Base-by-base conservation (phyloP, 306 rosid genomes). In the Pterocarpus santalinus region DNA sequence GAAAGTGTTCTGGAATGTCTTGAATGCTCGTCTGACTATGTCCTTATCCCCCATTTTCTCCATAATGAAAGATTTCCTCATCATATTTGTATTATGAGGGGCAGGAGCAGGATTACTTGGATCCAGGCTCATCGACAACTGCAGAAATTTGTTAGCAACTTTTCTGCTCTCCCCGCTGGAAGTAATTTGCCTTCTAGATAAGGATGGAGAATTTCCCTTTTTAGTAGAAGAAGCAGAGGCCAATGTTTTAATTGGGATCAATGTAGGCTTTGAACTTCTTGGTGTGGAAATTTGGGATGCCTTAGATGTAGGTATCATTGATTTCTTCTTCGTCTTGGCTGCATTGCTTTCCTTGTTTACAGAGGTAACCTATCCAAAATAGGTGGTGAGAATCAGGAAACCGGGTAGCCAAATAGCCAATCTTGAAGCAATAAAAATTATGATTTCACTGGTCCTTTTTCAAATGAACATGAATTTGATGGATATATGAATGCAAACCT, bases 11-110 rank as follows among this genome's bases (percentile, higher is more conserved):
- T 93, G 96, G 88, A 95, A 95, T 16, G 98, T 83, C 89, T 89
- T 95, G 60, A 95, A 95, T 82, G 93, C 99, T 76, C 99, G 90
- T 82, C 86, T 93, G 68, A 95, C 97, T 62, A 93, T 93, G 80
- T 93, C 99, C 87, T 93, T 93, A 76, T 95, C 98, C 69, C 94
- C 98, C 99, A 93, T 95, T 64, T 77, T 87, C 90, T 95, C 97
- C 97, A 95, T 93, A 39, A 95, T 86, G 61, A 82, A 80, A 71
- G 97, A 89, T 77, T 86, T 93, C 82, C 96, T 85, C 87, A 86
- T 43, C 28, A 22, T 22, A 22, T 22, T 22, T 12, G 88, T 71
- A 22, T 79, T 70, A 32, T 41, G 86, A 64, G 96, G 83, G 73
- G 87, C 77, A 66, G 91, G 86, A 75, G 76, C 83, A 28, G 83